Evolutionary conservation across 106 monocot species (phyloP), one percentile per base, ranked within the genome.

Genomic region (Posidonia australis): DNA sequence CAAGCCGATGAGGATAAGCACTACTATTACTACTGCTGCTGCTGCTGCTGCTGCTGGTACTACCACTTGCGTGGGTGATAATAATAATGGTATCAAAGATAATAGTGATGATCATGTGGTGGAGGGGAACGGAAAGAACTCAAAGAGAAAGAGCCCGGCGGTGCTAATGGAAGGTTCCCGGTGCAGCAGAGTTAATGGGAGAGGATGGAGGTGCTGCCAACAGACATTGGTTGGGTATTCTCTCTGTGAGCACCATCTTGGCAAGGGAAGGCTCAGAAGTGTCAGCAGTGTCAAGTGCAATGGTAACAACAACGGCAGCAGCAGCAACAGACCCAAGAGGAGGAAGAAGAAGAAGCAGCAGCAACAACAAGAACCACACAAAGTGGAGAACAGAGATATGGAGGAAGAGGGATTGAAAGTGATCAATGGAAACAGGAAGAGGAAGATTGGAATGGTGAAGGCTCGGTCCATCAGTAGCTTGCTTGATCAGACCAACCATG

Each of bases 131-230:
- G 54, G 69, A 36, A 60, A 56, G 59, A 31, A 21, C 7, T 55
- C 55, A 58, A 83, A 77, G 63, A 72, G 66, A 68, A 63, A 77
- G 54, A 46, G 78, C 13, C 67, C 82, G 19, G 72, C 79, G 42
- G 72, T 79, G 46, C 46, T 83, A 41, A 77, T 83, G 89, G 89
- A 86, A 62, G 89, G 93, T 0, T 89, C 93, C 22, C 58, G 89
- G 65, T 93, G 93, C 77, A 93, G 93, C 79, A 77, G 89, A 13
- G 83, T 93, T 51, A 93, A 93, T 46, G 93, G 93, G 13, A 65
- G 89, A 29, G 93, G 93, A 13, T 89, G 93, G 93, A 70, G 86
- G 32, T 93, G 93, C 73, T 69, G 81, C 73, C 93, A 89, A 73
- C 81, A 73, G 68, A 89, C 93, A 2, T 72, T 89, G 30, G 79